Percentiles rank a stretch among this genome's conserved stretches.
phyloP scores from a whole-genome alignment of 805 yeast genomes.

The Alloascoidea hylecoeti region DNA sequence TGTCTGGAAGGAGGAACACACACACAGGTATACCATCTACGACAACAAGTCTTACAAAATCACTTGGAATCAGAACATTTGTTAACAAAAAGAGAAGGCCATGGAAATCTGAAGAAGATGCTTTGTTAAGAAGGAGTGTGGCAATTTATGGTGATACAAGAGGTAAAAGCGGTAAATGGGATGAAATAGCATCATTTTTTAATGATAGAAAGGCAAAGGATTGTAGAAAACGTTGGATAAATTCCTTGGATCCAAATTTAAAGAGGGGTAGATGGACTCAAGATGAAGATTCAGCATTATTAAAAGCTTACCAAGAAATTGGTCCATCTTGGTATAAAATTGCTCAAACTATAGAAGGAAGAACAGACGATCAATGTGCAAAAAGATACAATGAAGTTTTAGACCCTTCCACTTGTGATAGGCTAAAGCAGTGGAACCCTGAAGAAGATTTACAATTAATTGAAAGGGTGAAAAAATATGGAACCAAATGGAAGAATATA shows the following conservation, averaged over 20 bases:
- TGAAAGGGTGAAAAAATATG: constrained; percentile 44
- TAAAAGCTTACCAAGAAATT: constrained; percentile 37
- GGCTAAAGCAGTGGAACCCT: constrained; percentile 54
- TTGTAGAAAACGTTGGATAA: constrained; percentile 62
- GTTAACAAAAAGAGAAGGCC: constrained; percentile 46
- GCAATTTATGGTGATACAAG: constrained; percentile 14
- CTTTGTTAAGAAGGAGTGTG: constrained; percentile 24
- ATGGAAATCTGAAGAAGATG: constrained; percentile 59
- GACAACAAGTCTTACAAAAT: constrained; percentile 36
- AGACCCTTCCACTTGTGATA: constrained; percentile 56
- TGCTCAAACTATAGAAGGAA: constrained; percentile 44
- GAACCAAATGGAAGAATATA: constrained; percentile 74
- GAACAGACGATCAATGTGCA: constrained; percentile 81
- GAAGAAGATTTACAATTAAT: constrained; percentile 57
- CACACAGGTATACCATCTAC: no score
- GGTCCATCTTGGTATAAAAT: constrained; percentile 72
- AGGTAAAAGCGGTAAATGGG: constrained; percentile 16
- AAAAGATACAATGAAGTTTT: constrained; percentile 67
- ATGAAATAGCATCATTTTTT: constrained; percentile 8
- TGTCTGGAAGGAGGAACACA: no score
- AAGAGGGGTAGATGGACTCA: constrained; percentile 67
- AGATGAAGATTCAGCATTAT: constrained; percentile 49
- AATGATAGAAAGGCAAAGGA: constrained; percentile 44
- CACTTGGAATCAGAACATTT: constrained; percentile 62
- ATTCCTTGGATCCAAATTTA: constrained; percentile 56